A percentile compares a stretch with the other conserved stretches of the same genome.
Evolutionary conservation across 805 yeast species (phyloP).

Genomic region (Wickerhamiella azyma): DNA sequence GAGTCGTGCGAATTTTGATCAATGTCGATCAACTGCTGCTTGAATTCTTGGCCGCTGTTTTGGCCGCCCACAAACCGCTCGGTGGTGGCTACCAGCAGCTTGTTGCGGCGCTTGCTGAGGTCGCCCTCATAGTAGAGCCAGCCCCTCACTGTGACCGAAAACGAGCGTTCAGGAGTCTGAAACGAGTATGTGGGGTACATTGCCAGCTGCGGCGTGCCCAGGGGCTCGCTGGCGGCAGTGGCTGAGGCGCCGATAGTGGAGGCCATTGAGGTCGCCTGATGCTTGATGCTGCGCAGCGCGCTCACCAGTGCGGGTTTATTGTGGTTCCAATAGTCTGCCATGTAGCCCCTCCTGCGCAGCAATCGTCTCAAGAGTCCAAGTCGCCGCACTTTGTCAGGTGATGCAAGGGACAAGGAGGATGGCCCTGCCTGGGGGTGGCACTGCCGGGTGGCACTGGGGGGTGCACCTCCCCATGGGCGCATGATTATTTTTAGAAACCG

Average conservation of each 20-base stretch:
- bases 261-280: background rate
- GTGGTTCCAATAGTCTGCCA: conserved; percentile 11
- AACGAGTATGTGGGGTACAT: conserved; percentile 11
- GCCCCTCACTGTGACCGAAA: conserved; percentile 39
- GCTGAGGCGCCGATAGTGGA: background rate
- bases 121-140: conserved; percentile 57
- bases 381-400: background rate
- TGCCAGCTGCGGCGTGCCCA: background rate
- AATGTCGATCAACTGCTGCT: conserved; percentile 7
- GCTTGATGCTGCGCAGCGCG: conserved; percentile 7
- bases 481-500: too few species aligned
- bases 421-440: too few species aligned
- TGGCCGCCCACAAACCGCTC: conserved; percentile 20
- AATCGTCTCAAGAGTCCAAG: background rate
- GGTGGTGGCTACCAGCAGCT: conserved; percentile 32
- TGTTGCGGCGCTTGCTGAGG: conserved; percentile 49
- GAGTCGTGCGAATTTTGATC: background rate
- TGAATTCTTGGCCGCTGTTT: conserved; percentile 9
- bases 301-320: conserved; percentile 6
- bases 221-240: background rate
- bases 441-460: too few species aligned
- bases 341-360: background rate
- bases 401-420: too few species aligned
- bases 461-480: too few species aligned
- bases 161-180: conserved; percentile 8